Conservation (phyloP, 2,329 filamentous ascomycete genomes). For the Dothistroma septosporum region DNA sequence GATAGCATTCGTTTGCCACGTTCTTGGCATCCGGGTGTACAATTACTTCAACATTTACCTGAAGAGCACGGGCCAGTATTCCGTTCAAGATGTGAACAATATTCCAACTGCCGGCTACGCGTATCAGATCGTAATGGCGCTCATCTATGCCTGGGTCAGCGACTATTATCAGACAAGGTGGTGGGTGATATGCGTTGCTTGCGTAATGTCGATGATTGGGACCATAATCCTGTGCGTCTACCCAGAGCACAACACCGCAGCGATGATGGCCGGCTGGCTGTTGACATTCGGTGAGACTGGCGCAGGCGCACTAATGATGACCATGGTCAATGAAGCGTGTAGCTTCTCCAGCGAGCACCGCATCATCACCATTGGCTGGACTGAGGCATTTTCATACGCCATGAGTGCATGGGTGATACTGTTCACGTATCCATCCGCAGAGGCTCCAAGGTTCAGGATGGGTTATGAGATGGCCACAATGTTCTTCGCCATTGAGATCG, state of each 20-base stretch:
- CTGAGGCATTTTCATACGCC: slow-evolving; percentile 20
- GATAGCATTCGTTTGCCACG: slow-evolving; percentile 10
- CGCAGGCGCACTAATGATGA: slow-evolving; percentile 39
- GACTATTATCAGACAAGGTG: slow-evolving; percentile 22
- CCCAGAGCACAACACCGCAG: slow-evolving; percentile 34
- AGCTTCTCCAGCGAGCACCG: slow-evolving; percentile 19
- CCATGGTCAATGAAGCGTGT: slow-evolving; percentile 26
- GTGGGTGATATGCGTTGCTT: slow-evolving; percentile 22
- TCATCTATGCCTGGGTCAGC: slow-evolving; percentile 20
- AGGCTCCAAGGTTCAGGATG: slow-evolving; percentile 23
- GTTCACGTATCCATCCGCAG: slow-evolving; percentile 18
- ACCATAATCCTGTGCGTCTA: slow-evolving; percentile 37
- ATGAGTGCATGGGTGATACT: slow-evolving; percentile 24
- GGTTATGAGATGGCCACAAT: slow-evolving; percentile 30
- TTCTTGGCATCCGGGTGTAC: slow-evolving; percentile 4
- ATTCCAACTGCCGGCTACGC: slow-evolving; percentile 9
- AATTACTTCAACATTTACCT: slow-evolving; percentile 12
- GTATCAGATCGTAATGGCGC: slow-evolving; percentile 5
- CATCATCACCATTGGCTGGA: slow-evolving; percentile 19
- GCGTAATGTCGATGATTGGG: slow-evolving; percentile 32
- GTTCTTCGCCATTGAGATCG: slow-evolving; percentile 27
- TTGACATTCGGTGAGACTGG: slow-evolving; percentile 38
- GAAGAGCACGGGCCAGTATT: slow-evolving; percentile 8
- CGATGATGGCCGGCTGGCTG: slow-evolving; percentile 39
- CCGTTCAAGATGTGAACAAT: slow-evolving; percentile 9